These are phyloP conservation scores for Tuber brumale DNA, from an alignment of 495 filamentous ascomycete species.

Conservation along the genomic window DNA sequence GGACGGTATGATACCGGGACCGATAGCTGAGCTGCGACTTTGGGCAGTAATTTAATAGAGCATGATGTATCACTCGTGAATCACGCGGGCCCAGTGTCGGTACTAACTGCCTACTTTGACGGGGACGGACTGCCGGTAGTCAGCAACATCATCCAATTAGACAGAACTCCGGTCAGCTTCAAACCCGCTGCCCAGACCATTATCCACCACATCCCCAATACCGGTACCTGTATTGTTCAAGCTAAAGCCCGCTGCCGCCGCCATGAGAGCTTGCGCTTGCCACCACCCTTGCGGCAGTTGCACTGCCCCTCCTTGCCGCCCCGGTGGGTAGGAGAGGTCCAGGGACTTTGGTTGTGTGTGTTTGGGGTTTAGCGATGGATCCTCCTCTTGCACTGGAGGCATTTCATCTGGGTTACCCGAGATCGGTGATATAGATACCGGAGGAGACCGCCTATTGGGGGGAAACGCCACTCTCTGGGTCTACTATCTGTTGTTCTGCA, in stretches of 20 bases:
- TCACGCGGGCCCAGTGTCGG: background rate
- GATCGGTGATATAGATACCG: background rate
- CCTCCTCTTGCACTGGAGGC: background rate
- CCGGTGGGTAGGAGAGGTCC: too few relatives aligned
- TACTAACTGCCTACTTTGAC: background rate
- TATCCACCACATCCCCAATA: background rate
- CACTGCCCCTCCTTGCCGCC: too few relatives aligned
- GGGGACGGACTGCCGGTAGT: too few relatives aligned
- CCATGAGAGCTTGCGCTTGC: too few relatives aligned
- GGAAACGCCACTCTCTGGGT: background rate
- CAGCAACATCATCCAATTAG: too few relatives aligned
- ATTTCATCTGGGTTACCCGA: background rate
- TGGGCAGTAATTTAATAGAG: background rate
- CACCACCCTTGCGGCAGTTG: too few relatives aligned
- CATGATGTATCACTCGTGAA: background rate
- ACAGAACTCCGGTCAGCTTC: background rate
- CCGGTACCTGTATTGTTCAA: too few relatives aligned
- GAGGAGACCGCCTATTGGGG: too few relatives aligned
- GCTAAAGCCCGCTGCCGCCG: too few relatives aligned
- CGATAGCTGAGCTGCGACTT: background rate
- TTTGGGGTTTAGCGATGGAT: too few relatives aligned
- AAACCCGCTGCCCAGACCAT: background rate
- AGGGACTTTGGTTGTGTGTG: too few relatives aligned
- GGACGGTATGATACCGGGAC: background rate
- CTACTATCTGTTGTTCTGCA: background rate